phyloP scores from a whole-genome alignment of 352 stramenopile genomes.

The Nothophytophthora sp. region DNA sequence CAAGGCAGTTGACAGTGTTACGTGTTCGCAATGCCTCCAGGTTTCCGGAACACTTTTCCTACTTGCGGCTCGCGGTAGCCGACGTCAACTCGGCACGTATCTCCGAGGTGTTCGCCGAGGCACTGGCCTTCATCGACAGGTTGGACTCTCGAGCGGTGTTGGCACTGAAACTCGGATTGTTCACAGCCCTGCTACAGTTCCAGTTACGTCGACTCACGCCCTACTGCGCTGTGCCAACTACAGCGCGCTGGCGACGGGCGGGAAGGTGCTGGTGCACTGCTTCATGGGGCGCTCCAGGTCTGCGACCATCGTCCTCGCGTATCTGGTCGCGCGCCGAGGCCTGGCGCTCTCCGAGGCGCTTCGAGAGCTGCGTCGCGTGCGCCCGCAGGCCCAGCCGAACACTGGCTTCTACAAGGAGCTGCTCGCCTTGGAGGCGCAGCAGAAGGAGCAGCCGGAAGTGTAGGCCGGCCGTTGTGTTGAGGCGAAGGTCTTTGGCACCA shows the following conservation, averaged over 20 bases:
- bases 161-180: not conserved
- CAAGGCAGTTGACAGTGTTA: not conserved
- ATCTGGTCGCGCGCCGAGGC: conserved; percentile 30
- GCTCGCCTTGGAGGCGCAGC: conserved; percentile 19
- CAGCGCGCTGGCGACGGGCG: conserved; percentile 25
- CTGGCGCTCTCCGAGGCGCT: conserved; percentile 37
- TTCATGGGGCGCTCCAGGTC: conserved; percentile 49
- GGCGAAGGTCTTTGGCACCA: no score
- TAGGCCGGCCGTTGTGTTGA: no score
- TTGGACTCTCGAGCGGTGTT: no score
- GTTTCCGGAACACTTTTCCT: conserved; percentile 37
- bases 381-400: conserved; percentile 47
- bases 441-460: no score
- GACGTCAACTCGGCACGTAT: conserved; percentile 34
- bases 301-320: conserved; percentile 46
- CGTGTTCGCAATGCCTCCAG: not conserved
- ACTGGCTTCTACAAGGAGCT: conserved; percentile 49
- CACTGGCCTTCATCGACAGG: conserved; percentile 48
- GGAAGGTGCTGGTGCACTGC: conserved; percentile 55
- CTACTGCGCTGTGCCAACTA: no score
- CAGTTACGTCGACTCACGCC: no score
- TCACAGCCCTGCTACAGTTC: no score
- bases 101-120: conserved; percentile 22
- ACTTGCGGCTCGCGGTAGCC: conserved; percentile 34
- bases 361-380: conserved; percentile 21